Base-by-base conservation (phyloP, 2,329 filamentous ascomycete species). In the Cladorrhinum sp. region DNA sequence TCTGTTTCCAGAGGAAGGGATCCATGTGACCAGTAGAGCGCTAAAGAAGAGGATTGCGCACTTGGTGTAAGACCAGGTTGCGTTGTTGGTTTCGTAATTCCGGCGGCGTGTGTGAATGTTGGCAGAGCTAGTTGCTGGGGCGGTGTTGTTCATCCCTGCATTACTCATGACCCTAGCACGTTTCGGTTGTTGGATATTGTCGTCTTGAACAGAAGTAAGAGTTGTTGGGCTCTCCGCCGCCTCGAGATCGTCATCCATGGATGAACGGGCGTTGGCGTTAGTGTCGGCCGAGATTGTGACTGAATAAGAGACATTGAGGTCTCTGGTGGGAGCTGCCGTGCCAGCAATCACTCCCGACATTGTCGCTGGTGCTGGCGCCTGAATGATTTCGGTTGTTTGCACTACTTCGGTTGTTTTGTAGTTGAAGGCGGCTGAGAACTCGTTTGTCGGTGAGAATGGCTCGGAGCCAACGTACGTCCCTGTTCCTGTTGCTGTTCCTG, bases 1-100 rank as follows among this genome's bases (percentile, higher is more conserved):
- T 8, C 91, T 82, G 72, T 96, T 95, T 60, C 88, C 82, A 16
- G 87, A 91, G 0, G 89, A 92, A 1, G 85, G 91, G 58, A 93
- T 84, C 88, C 88, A 91, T 7, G 89, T 90, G 38, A 91, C 81
- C 58, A 90, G 78, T 56, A 91, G 80, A 0, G 86, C 87, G 1
- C 84, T 78, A 73, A 91, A 91, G 78, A 91, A 90, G 9, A 91
- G 79, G 23, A 90, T 78, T 1, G 88, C 83, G 52, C 87, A 89
- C 67, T 89, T 89, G 61, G 86, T 84, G 70, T 91, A 91, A 1
- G 83, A 80, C 84, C 85, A 88, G 1, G 86, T 83, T 1, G 87
- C 87, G 36, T 80, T 86, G 70, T 83, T 85, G 13, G 84, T 76
- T 55, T 85, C 83, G 60, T 80, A 75, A 49, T 77, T 61, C 68